Percentiles rank a stretch among this genome's conserved stretches.
Evolutionary conservation across 2,329 filamentous ascomycete genomes (phyloP).

Genomic region (Cordyceps tenuipes): DNA sequence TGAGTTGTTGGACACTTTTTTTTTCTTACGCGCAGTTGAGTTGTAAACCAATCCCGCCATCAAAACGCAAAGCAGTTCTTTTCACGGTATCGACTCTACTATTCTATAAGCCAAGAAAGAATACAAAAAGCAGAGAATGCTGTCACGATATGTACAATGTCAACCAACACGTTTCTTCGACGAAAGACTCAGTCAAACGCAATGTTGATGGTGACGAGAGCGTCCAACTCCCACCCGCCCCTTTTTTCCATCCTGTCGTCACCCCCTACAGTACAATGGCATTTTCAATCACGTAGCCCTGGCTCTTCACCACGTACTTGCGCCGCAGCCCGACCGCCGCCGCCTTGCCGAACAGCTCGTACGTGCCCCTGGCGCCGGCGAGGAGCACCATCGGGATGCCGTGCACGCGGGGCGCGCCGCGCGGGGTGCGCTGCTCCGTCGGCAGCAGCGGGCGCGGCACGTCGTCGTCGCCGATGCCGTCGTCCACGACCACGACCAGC

Average conservation of each 20-base stretch:
- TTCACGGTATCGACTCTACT: not conserved
- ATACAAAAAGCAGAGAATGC: not conserved
- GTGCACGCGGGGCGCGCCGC: constrained; percentile 59
- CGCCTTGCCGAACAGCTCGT: constrained; percentile 54
- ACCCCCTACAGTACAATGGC: constrained; percentile 49
- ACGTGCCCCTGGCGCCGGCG: constrained; percentile 54
- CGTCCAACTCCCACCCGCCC: no score
- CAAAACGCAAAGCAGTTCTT: not conserved
- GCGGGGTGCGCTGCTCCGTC: constrained; percentile 60
- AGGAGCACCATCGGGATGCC: constrained; percentile 80
- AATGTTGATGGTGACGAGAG: not conserved
- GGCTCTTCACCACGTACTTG: constrained; percentile 71
- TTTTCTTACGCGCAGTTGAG: not conserved
- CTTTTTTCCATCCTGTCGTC: not conserved
- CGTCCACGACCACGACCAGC: constrained; percentile 66
- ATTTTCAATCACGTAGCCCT: constrained; percentile 72
- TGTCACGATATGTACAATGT: not conserved
- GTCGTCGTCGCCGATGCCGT: constrained; percentile 31
- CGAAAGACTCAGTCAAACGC: no score
- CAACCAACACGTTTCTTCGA: no score
- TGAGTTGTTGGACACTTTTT: not conserved
- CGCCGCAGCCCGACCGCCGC: constrained; percentile 65
- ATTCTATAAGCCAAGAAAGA: not conserved
- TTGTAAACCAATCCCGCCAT: not conserved
- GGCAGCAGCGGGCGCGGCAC: constrained; percentile 62